phyloP scores from a whole-genome alignment of 2,329 filamentous ascomycete species.

The Dothistroma septosporum region DNA sequence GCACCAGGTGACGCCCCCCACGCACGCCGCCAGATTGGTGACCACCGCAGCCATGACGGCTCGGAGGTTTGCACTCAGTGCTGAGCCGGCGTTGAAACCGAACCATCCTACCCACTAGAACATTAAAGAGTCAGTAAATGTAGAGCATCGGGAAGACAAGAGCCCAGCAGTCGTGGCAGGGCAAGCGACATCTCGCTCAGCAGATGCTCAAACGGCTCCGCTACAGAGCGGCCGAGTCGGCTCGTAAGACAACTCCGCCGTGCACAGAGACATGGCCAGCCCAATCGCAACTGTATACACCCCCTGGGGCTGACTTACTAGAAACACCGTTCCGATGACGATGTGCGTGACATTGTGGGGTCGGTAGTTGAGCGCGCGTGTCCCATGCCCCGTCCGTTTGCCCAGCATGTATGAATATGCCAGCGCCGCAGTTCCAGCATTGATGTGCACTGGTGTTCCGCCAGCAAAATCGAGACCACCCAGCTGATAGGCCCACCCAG shows the following conservation, averaged over 20 bases:
- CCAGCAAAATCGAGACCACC: constrained; percentile 86
- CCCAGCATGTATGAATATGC: constrained; percentile 91
- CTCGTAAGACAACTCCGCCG: too few species aligned
- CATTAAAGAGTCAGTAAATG: too few species aligned
- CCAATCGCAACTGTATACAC: too few species aligned
- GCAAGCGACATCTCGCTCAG: too few species aligned
- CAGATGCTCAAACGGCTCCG: too few species aligned
- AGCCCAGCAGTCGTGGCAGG: too few species aligned
- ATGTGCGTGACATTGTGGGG: constrained; percentile 92
- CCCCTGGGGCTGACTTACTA: too few species aligned
- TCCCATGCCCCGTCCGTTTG: constrained; percentile 78
- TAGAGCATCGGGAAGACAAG: too few species aligned
- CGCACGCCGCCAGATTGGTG: constrained; percentile 78
- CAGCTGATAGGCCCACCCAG: constrained; percentile 74
- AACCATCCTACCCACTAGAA: constrained; percentile 98
- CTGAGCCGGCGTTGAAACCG: constrained; percentile 92
- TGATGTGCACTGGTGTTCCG: constrained; percentile 84
- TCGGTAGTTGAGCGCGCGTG: constrained; percentile 83
- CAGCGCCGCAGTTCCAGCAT: constrained; percentile 77
- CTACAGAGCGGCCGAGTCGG: too few species aligned
- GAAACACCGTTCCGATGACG: constrained; percentile 85
- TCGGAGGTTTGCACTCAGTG: constrained; percentile 71
- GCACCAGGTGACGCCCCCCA: constrained; percentile 86
- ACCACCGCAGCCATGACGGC: constrained; percentile 83
- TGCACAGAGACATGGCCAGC: too few species aligned